Evolutionary conservation across 2,329 filamentous ascomycete species (phyloP), one percentile per base, ranked within the genome.

Genomic region (Shiraia bambusicola): DNA sequence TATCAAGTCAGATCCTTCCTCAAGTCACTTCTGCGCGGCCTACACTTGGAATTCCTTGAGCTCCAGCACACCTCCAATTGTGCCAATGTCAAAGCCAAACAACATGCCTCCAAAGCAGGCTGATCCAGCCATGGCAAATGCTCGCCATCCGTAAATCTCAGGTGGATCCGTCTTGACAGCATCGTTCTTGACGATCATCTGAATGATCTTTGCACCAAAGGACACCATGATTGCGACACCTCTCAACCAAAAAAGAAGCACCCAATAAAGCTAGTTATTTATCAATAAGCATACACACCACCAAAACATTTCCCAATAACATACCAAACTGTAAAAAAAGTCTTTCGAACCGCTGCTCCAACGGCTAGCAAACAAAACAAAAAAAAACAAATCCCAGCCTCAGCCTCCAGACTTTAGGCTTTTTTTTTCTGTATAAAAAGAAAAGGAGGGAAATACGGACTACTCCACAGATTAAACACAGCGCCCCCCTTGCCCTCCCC

Each of bases 131-230:
- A 86, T 72, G 42, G 76, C 76, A 50, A 84, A 80, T 19, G 84
- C 81, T 41, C 83, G 77, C 83, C 83, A 87, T 58, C 82, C 82
- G 68, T 86, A 87, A 45, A 87, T 82, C 61, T 85, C 78, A 14
- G 76, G 73, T 13, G 84, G 84, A 59, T 87, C 84, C 26, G 71
- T 67, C 59, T 77, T 82, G 79, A 88, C 87, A 31, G 85, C 80
- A 64, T 88, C 82, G 72, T 87, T 87, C 67, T 79, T 79, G 54
- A 86, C 76, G 58, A 85, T 72, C 54, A 69, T 70, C 54, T 73
- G 73, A 41, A 85, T 74, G 52, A 83, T 62, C 25, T 51, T 53
- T 30, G 64, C 63, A 17, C 63, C 64, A 25, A 45, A 30, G 31
- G 56, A 49, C 24, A 51, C 35, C 45, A 40, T 46, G 38, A 32